Conservation (phyloP, 495 filamentous ascomycete genomes). For the Xylaria scruposa region DNA sequence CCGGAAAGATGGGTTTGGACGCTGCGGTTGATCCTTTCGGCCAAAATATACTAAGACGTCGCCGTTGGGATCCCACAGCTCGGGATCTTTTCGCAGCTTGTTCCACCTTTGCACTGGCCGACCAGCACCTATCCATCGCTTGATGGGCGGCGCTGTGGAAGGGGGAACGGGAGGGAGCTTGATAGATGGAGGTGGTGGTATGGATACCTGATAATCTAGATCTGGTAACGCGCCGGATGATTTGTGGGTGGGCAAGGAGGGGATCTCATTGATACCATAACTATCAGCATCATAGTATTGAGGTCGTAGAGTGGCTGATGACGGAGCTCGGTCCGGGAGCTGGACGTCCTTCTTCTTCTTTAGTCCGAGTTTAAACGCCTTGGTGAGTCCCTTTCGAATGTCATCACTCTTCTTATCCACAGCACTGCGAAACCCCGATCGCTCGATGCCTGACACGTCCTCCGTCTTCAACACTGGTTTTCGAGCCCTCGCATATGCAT, state of each 20-base stretch:
- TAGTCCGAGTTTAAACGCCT: constrained; percentile 52
- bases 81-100: constrained; percentile 63
- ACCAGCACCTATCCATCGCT: constrained; percentile 58
- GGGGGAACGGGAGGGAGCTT: constrained; percentile 46
- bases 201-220: constrained; percentile 33
- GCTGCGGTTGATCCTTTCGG: constrained; percentile 46
- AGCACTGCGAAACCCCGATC: constrained; percentile 54
- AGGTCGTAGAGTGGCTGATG: constrained; percentile 46
- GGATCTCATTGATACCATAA: constrained; percentile 38
- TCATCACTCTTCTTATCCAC: constrained; percentile 62
- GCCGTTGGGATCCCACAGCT: constrained; percentile 67
- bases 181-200: constrained; percentile 43
- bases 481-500: constrained; percentile 50
- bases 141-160: constrained; percentile 47
- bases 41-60: constrained; percentile 67
- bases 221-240: constrained; percentile 39
- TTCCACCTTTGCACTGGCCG: constrained; percentile 58
- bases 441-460: constrained; percentile 58
- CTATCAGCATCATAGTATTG: constrained; percentile 33
- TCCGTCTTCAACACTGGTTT: constrained; percentile 54
- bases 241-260: constrained; percentile 25
- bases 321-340: constrained; percentile 41
- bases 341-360: constrained; percentile 50
- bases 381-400: constrained; percentile 56
- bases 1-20: constrained; percentile 62